Base-by-base conservation (phyloP, 345 rosid genomes). In the Moricandia arvensis region DNA sequence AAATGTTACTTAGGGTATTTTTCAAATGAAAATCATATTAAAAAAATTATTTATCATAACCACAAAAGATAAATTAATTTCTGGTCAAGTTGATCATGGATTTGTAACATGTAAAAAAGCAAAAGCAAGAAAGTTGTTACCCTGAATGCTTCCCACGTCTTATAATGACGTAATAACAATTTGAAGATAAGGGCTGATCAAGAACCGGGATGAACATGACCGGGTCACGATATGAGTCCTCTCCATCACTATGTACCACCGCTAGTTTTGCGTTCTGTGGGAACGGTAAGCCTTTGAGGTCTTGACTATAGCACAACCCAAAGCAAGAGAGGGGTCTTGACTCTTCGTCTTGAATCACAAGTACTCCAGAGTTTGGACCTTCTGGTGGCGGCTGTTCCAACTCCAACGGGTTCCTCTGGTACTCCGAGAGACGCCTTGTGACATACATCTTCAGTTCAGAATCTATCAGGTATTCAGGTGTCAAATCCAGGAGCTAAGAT, bases 301-400 rank as follows among this genome's bases (percentile, higher is more conserved):
- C 9, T 31, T 3, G 6, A 2, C 47, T 69, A 5, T 75, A 69
- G n/a, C 82, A 85, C 13, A 33, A 21, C 4, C 90, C 92, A 15
- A 80, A 87, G 68, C 83, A 87, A 64, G 80, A 79, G 24, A 84
- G 82, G 1, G 83, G 73, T 17, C 68, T 71, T 4, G 87, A 79
- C 71, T 86, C 91, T 75, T 89, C 85, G 7, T 87, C 91, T 69
- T 70, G 81, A 64, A 89, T 82, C 0, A 85, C 79, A 15, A 89
- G 38, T 47, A 83, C 53, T 2, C 89, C 95, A 1, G 87, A 85
- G 59, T 83, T 81, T 2, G 87, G 88, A 68, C 85, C 86, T 33
- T 82, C 87, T 6, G 87, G 79, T 2, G 83, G 79, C 9, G 70
- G 60, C 63, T 30, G 66, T 16, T 16, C 24, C 66, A 82, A 47